Conservation (phyloP, 2,329 filamentous ascomycete species). For the Aureobasidium melanogenum region DNA sequence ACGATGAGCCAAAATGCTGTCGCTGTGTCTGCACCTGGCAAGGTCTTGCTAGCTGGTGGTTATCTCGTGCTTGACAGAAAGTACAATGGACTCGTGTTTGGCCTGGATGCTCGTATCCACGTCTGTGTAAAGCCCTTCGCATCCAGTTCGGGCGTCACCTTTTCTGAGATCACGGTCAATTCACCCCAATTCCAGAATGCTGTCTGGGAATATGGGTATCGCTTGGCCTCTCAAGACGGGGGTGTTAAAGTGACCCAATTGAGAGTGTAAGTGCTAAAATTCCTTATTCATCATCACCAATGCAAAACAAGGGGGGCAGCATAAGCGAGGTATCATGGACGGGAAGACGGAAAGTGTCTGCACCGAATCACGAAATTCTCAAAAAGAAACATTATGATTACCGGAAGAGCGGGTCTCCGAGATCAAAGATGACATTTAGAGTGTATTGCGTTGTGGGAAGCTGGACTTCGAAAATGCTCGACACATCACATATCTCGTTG, state of each 20-base stretch:
- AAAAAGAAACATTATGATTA: not conserved
- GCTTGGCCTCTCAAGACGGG: conserved; percentile 59
- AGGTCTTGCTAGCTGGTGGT: conserved; percentile 88
- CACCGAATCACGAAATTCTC: not conserved
- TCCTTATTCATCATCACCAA: not conserved
- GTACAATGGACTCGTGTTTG: conserved; percentile 67
- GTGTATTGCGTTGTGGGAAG: not conserved
- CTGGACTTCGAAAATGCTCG: not conserved
- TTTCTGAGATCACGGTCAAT: conserved; percentile 69
- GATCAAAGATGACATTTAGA: not conserved
- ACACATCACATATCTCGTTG: not conserved
- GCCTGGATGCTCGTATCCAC: conserved; percentile 56
- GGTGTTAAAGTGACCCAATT: conserved; percentile 75
- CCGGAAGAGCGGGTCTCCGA: not conserved
- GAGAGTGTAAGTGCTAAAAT: conserved; percentile 55
- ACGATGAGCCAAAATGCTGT: conserved; percentile 15
- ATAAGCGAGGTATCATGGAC: not conserved
- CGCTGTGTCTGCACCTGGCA: conserved; percentile 80
- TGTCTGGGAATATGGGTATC: conserved; percentile 79
- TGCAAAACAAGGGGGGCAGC: not conserved
- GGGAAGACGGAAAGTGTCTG: not conserved
- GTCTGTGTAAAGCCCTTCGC: conserved; percentile 47
- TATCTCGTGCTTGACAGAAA: conserved; percentile 87
- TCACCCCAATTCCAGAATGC: conserved; percentile 88
- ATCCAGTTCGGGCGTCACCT: conserved; percentile 51